Percentiles rank a stretch among this genome's conserved stretches.
phyloP scores from a whole-genome alignment of 495 filamentous ascomycete species.

The Lentithecium fluviatile region DNA sequence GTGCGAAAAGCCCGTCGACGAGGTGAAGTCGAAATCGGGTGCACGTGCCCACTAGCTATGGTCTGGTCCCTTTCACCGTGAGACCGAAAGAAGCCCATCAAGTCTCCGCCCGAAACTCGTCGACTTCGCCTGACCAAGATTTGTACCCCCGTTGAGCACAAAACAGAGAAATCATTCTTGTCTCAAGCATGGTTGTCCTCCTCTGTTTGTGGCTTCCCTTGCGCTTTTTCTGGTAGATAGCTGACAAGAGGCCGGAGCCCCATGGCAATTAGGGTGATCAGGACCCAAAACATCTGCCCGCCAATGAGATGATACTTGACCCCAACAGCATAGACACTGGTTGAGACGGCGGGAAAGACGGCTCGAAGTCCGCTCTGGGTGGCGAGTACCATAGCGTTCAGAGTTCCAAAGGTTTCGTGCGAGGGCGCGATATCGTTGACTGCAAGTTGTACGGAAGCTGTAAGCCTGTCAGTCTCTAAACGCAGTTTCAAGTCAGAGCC shows the following conservation, averaged over 20 bases:
- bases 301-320: slow-evolving; percentile 54
- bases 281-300: slow-evolving; percentile 67
- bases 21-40: no score
- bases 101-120: no score
- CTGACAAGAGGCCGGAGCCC: slow-evolving; percentile 48
- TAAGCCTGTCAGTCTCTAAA: not conserved
- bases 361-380: slow-evolving; percentile 53
- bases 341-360: slow-evolving; percentile 59
- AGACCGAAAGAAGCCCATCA: no score
- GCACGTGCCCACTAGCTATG: no score
- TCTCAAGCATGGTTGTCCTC: no score
- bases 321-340: slow-evolving; percentile 62
- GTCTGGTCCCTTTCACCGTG: no score
- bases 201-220: slow-evolving; percentile 31
- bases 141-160: no score
- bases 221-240: slow-evolving; percentile 52
- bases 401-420: slow-evolving; percentile 56
- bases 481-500: not conserved
- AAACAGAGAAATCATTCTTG: no score
- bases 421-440: slow-evolving; percentile 67
- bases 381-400: slow-evolving; percentile 65
- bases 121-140: no score
- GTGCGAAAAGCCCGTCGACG: no score
- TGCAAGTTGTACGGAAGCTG: slow-evolving; percentile 61
- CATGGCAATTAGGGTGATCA: slow-evolving; percentile 52